Evolutionary conservation across 208 protist genomes (phyloP).

Genomic region (Trypanosoma scelopori): DNA sequence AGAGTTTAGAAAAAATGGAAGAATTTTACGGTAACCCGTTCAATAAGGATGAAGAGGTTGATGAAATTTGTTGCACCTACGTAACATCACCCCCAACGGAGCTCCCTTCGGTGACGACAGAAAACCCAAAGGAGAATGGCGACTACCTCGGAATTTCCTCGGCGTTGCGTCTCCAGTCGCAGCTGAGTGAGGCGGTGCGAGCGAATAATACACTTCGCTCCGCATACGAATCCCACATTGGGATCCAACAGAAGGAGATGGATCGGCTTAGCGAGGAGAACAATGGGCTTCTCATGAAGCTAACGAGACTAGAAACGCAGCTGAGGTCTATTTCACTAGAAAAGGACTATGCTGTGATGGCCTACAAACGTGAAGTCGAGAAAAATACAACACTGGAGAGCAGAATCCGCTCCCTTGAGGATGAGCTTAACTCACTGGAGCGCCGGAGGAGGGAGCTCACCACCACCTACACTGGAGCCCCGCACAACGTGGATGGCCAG

Average conservation of each 20-base stretch:
- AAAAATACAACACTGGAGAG: constrained; percentile 43
- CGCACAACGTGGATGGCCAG: neutral
- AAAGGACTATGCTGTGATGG: constrained; percentile 61
- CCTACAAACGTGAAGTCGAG: constrained; percentile 55
- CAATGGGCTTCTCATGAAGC: constrained; percentile 34
- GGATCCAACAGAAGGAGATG: constrained; percentile 51
- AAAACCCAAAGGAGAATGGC: neutral
- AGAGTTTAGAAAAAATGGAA: constrained; percentile 23
- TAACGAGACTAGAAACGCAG: constrained; percentile 51
- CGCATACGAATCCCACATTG: constrained; percentile 45
- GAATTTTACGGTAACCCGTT: constrained; percentile 75
- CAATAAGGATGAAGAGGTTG: constrained; percentile 34
- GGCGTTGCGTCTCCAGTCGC: constrained; percentile 14
- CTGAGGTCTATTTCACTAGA: constrained; percentile 50
- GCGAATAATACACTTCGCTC: constrained; percentile 27
- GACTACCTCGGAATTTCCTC: constrained; percentile 10
- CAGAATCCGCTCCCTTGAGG: constrained; percentile 43
- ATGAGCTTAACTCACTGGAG: constrained; percentile 30
- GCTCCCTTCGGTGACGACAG: neutral
- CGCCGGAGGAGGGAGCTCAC: constrained; percentile 13
- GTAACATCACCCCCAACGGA: neutral
- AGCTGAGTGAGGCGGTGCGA: constrained; percentile 26
- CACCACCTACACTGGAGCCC: constrained; percentile 9
- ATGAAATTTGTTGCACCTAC: constrained; percentile 53
- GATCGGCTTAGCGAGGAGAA: constrained; percentile 48